These are phyloP conservation scores for Fraxinus greggii DNA, from an alignment of 305 asterid genomes.

Conservation along the genomic window DNA sequence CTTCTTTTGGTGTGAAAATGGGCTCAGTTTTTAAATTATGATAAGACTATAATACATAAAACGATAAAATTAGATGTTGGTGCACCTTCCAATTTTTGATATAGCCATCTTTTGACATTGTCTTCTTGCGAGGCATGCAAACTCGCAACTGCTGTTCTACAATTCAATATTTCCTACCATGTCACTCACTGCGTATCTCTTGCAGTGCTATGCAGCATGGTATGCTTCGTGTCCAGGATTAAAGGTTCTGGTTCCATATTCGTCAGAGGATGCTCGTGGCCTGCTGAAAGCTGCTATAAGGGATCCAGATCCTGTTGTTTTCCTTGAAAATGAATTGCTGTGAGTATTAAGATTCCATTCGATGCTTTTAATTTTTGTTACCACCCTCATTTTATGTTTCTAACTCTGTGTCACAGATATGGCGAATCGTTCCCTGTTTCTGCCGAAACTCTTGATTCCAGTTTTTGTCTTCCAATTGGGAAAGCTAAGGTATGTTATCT, in stretches of 20 bases:
- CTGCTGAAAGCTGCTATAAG: conserved; percentile 54
- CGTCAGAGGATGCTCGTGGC: conserved; percentile 54
- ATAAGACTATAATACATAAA: background rate
- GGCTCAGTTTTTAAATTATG: background rate
- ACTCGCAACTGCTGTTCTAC: background rate
- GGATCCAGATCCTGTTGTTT: conserved; percentile 56
- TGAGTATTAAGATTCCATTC: conserved; percentile 15
- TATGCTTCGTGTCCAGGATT: conserved; percentile 45
- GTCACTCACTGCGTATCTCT: background rate
- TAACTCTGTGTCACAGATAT: conserved; percentile 29
- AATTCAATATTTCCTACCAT: background rate
- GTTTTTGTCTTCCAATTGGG: conserved; percentile 50
- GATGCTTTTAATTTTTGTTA: background rate
- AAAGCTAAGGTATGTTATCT: conserved; percentile 41
- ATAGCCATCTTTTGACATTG: background rate
- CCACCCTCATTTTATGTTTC: background rate
- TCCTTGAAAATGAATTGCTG: conserved; percentile 55
- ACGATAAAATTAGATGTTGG: background rate
- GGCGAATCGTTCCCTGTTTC: conserved; percentile 54
- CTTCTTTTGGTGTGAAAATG: background rate
- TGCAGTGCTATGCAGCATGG: conserved; percentile 57
- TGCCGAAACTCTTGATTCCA: conserved; percentile 46
- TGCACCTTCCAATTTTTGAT: background rate
- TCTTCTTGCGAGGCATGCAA: background rate
- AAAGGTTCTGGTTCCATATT: conserved; percentile 46